phyloP scores from a whole-genome alignment of 495 filamentous ascomycete species.

The Podospora pseudopauciseta region DNA sequence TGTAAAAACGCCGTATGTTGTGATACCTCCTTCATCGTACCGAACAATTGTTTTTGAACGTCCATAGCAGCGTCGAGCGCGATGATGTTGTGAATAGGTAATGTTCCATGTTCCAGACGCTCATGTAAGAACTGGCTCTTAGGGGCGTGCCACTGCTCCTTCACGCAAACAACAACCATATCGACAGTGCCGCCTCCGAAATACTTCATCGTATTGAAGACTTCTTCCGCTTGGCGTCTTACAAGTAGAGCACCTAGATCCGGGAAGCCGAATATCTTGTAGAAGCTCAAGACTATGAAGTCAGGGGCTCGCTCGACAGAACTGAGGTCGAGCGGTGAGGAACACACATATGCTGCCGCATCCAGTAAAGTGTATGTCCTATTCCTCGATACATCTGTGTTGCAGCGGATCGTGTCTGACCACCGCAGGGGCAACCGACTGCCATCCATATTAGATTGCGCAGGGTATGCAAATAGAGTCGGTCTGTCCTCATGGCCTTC shows the following conservation, averaged over 20 bases:
- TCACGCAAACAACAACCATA: conserved; percentile 57
- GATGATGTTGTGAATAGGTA: conserved; percentile 84
- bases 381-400: not conserved
- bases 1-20: conserved; percentile 69
- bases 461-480: conserved; percentile 76
- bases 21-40: conserved; percentile 66
- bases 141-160: conserved; percentile 68
- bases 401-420: conserved; percentile 53
- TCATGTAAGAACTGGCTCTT: conserved; percentile 73
- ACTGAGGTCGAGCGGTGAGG: conserved; percentile 69
- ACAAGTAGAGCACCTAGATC: conserved; percentile 87
- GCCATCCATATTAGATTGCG: conserved; percentile 94
- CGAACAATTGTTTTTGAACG: conserved; percentile 65
- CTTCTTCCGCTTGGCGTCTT: conserved; percentile 59
- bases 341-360: conserved; percentile 79
- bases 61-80: conserved; percentile 71
- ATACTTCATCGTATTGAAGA: conserved; percentile 65
- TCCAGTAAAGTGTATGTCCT: conserved; percentile 75
- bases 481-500: conserved; percentile 19
- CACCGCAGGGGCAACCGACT: conserved; percentile 68
- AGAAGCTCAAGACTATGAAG: conserved; percentile 86
- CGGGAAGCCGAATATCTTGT: conserved; percentile 96
- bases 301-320: conserved; percentile 64
- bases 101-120: conserved; percentile 81
- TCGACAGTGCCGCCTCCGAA: conserved; percentile 97